Conservation (phyloP, 1,139 yeast species). For the Maudiozyma humilis region DNA sequence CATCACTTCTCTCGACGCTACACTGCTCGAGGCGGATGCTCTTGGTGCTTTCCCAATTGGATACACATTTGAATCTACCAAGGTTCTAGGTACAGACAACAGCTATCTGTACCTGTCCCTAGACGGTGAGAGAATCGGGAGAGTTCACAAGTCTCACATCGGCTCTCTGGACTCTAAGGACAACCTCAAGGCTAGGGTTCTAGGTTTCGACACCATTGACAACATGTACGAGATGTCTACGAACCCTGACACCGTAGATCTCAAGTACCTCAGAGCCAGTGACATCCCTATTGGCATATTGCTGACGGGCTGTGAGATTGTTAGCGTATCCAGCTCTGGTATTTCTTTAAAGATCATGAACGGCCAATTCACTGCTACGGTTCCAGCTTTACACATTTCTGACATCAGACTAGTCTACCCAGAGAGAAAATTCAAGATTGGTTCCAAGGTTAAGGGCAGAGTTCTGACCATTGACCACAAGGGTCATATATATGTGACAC, state of each 20-base stretch:
- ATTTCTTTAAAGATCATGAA: constrained; percentile 57
- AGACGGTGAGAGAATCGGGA: constrained; percentile 53
- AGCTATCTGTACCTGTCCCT: constrained; percentile 50
- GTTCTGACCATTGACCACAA: constrained; percentile 38
- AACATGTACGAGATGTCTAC: constrained; percentile 59
- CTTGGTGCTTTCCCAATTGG: constrained; percentile 75
- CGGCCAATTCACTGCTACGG: constrained; percentile 60
- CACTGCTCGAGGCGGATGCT: constrained; percentile 21
- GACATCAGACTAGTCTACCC: constrained; percentile 82
- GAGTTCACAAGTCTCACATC: constrained; percentile 65
- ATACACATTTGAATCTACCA: constrained; percentile 54
- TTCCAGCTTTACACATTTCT: constrained; percentile 68
- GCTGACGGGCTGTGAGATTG: constrained; percentile 49
- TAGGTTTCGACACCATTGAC: constrained; percentile 63
- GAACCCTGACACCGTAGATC: constrained; percentile 54
- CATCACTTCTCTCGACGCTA: constrained; percentile 33
- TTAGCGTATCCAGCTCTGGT: constrained; percentile 61
- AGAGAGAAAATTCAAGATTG: constrained; percentile 82
- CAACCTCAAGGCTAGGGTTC: constrained; percentile 64
- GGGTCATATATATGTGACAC: constrained; percentile 50
- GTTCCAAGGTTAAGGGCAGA: constrained; percentile 71
- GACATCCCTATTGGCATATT: constrained; percentile 74
- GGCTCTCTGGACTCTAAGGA: constrained; percentile 40
- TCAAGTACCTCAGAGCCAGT: constrained; percentile 53
- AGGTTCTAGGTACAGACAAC: constrained; percentile 51